Conservation (phyloP, 371 early-diverging fungal species). For the Apophysomyces ossiformis region DNA sequence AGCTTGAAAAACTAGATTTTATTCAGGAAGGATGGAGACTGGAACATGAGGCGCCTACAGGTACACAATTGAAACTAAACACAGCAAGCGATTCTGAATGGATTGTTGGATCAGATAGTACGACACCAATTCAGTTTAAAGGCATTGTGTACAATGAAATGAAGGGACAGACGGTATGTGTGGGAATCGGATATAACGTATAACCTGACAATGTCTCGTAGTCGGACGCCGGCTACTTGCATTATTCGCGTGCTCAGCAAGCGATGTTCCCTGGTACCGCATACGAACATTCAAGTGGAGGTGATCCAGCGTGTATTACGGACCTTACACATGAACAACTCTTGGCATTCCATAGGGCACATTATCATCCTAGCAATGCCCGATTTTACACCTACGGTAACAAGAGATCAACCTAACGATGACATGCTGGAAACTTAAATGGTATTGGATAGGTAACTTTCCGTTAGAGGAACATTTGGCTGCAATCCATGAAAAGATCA, state of each 20-base stretch:
- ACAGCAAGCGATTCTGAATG: neutral
- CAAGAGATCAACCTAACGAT: neutral
- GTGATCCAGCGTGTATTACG: conserved; percentile 89
- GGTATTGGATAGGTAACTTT: conserved; percentile 61
- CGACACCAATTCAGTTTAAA: conserved; percentile 72
- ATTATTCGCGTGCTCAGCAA: conserved; percentile 78
- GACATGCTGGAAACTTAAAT: neutral
- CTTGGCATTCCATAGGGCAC: conserved; percentile 77
- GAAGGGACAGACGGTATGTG: conserved; percentile 87
- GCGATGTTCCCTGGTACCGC: conserved; percentile 85
- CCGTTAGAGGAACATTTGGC: conserved; percentile 75
- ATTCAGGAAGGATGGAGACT: conserved; percentile 96
- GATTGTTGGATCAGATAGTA: conserved; percentile 35
- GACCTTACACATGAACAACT: conserved; percentile 86
- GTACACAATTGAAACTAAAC: conserved; percentile 49
- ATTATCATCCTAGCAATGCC: conserved; percentile 93
- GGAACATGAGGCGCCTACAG: conserved; percentile 78
- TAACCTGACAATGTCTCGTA: conserved; percentile 15
- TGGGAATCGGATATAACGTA: neutral
- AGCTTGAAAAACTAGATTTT: conserved; percentile 80
- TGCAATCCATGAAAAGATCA: conserved; percentile 66
- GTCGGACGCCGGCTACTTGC: conserved; percentile 80
- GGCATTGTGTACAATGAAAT: conserved; percentile 98
- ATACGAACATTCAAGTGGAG: conserved; percentile 86
- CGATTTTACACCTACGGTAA: conserved; percentile 89